Conservation (phyloP, 208 protist genomes). For the Strigomonas galati region DNA sequence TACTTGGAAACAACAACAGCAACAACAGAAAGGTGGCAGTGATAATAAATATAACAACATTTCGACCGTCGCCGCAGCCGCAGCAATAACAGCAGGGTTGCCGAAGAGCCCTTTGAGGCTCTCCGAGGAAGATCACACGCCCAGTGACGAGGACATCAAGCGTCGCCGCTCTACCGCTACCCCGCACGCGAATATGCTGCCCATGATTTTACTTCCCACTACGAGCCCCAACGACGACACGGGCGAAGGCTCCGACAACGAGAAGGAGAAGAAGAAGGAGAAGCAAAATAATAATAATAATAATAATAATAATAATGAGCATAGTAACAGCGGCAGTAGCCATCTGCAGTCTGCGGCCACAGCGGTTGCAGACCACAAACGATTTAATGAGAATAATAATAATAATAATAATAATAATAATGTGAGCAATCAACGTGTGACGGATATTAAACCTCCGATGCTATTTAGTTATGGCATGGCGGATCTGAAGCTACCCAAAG, state of each 20-base stretch:
- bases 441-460: neutral
- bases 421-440: neutral
- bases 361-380: neutral
- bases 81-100: too few relatives aligned
- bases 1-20: too few relatives aligned
- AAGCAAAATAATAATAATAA: neutral
- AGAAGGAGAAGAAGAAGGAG: too few relatives aligned
- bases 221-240: neutral
- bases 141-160: neutral
- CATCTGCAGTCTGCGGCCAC: neutral
- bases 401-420: slow-evolving; percentile 12
- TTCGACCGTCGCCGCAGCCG: too few relatives aligned
- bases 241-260: neutral
- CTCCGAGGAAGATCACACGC: too few relatives aligned
- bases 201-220: neutral
- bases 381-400: slow-evolving; percentile 15
- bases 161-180: neutral
- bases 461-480: neutral
- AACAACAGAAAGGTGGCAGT: too few relatives aligned
- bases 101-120: too few relatives aligned
- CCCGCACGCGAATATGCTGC: neutral
- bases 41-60: too few relatives aligned
- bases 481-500: neutral
- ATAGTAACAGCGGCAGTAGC: neutral
- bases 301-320: neutral